phyloP scores from a whole-genome alignment of 148 eudicot genomes.

The Rhododendron simsii region DNA sequence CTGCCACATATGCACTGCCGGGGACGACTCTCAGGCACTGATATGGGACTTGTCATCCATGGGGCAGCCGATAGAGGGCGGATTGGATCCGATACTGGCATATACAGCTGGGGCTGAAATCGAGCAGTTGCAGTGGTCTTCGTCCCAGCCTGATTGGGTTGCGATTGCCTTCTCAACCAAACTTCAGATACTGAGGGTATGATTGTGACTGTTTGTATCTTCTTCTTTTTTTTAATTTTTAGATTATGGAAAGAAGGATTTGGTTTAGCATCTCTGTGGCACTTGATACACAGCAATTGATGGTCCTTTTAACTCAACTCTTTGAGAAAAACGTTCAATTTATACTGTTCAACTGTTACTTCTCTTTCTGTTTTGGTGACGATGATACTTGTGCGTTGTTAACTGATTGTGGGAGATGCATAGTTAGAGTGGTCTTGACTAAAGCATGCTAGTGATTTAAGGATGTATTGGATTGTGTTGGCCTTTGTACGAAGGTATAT shows the following conservation, averaged over 20 bases:
- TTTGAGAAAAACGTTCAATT: background rate
- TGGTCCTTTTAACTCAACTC: background rate
- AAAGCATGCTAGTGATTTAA: background rate
- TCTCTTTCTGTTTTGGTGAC: background rate
- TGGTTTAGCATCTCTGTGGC: background rate
- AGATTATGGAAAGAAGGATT: background rate
- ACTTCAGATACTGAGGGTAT: constrained; percentile 94
- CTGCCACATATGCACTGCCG: constrained; percentile 94
- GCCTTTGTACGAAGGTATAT: background rate
- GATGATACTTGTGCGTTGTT: background rate
- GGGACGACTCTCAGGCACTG: constrained; percentile 95
- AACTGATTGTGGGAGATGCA: background rate
- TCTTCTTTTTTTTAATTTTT: background rate
- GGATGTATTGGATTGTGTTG: background rate
- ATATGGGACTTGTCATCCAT: constrained; percentile 93
- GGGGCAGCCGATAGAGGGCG: constrained; percentile 96
- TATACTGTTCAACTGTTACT: background rate
- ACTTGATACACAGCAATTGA: background rate
- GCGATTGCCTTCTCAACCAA: constrained; percentile 91
- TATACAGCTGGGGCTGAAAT: constrained; percentile 97
- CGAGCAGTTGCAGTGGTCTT: constrained; percentile 98
- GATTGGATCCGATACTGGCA: constrained; percentile 91
- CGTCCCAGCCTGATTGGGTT: constrained; percentile 97
- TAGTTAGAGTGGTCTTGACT: background rate
- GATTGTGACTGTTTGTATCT: constrained; percentile 15